Percentiles rank a stretch among this genome's conserved stretches.
Evolutionary conservation across 2,329 filamentous ascomycete genomes (phyloP).

Genomic region (Aureobasidium sp.): DNA sequence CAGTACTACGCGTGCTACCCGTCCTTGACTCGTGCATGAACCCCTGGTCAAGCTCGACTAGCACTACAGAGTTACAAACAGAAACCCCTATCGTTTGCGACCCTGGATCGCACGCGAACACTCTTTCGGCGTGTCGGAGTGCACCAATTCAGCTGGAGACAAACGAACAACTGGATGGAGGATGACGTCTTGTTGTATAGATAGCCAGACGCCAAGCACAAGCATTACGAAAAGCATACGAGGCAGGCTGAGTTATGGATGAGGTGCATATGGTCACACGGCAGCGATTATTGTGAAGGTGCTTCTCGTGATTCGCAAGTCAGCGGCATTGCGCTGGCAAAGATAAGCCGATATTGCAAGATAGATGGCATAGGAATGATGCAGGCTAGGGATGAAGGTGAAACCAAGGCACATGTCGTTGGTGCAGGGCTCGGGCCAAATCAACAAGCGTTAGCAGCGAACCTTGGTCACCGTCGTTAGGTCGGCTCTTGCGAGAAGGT

Average conservation of each 20-base stretch:
- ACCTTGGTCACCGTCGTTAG: not conserved
- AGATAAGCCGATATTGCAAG: not conserved
- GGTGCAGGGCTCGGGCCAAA: conserved; percentile 1
- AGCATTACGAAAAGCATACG: conserved; percentile 7
- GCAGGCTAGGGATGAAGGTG: not conserved
- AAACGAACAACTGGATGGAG: not conserved
- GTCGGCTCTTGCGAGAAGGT: not conserved
- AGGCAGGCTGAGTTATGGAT: not conserved
- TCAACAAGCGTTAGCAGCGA: conserved; percentile 6
- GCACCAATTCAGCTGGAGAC: not conserved
- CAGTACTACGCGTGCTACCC: not conserved
- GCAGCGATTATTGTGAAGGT: not conserved
- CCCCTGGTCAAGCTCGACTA: not conserved
- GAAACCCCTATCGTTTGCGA: not conserved
- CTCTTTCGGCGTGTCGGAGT: not conserved
- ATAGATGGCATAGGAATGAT: not conserved
- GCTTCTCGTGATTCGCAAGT: not conserved
- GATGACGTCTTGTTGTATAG: conserved; percentile 4
- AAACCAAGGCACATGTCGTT: conserved; percentile 4
- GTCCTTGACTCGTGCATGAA: not conserved
- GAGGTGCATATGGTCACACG: not conserved
- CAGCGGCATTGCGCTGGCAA: not conserved
- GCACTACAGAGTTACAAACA: not conserved
- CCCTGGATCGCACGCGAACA: not conserved
- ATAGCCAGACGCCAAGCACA: not conserved